Conservation (phyloP, 1,139 yeast genomes). For the Debaryomyces udenii region DNA sequence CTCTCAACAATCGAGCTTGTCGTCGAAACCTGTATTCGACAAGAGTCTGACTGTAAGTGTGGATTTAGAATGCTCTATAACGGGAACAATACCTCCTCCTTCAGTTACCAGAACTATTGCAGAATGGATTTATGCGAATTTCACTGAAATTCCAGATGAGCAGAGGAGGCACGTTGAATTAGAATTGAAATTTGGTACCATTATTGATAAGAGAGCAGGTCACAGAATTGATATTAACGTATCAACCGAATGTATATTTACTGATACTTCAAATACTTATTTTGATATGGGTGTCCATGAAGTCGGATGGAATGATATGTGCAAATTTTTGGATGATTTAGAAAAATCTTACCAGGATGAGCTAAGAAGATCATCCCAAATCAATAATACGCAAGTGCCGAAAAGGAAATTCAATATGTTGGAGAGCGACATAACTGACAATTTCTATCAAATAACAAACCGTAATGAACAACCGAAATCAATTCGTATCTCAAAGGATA, state of each 20-base stretch:
- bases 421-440: constrained; percentile 48
- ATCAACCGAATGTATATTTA: constrained; percentile 72
- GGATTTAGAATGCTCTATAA: constrained; percentile 60
- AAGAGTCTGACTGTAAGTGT: constrained; percentile 37
- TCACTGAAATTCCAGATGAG: constrained; percentile 61
- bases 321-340: constrained; percentile 57
- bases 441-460: constrained; percentile 38
- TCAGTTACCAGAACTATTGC: constrained; percentile 81
- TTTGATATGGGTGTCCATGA: constrained; percentile 76
- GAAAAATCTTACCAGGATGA: constrained; percentile 52
- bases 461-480: constrained; percentile 59
- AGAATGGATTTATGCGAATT: constrained; percentile 86
- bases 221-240: constrained; percentile 70
- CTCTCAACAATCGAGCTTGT: constrained; percentile 15
- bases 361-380: constrained; percentile 22
- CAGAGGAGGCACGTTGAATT: constrained; percentile 69
- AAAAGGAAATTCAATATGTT: constrained; percentile 43
- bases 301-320: constrained; percentile 63
- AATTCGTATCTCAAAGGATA: constrained; percentile 67
- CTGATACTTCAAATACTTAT: constrained; percentile 56
- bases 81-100: constrained; percentile 79
- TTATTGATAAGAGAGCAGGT: constrained; percentile 68
- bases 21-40: constrained; percentile 41
- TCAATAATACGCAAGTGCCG: constrained; percentile 30
- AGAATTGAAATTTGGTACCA: constrained; percentile 80